Percentiles rank a stretch among this genome's conserved stretches.
Conservation (phyloP, 768 basidiomycete species). For the Lactarius psammicola region DNA sequence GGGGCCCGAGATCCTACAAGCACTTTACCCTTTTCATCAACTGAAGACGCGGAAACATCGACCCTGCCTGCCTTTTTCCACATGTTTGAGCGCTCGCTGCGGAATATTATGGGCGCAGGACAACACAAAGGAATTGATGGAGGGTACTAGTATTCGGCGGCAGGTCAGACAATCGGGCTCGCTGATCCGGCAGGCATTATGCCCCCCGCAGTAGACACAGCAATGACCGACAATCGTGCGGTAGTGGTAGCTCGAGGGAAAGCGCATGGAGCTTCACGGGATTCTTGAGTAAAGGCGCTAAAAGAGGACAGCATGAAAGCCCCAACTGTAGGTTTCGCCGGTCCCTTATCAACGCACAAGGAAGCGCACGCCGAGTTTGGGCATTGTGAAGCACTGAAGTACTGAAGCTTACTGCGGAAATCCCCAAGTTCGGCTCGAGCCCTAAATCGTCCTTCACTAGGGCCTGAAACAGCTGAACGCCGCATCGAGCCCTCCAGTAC, state of each 20-base stretch:
- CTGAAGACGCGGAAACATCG: neutral
- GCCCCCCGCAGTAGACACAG: neutral
- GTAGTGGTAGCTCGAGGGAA: neutral
- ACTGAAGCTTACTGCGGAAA: neutral
- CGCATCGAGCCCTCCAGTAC: too few relatives aligned
- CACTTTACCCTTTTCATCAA: neutral
- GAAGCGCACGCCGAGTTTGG: neutral
- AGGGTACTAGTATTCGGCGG: neutral
- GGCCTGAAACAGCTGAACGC: neutral
- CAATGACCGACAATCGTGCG: neutral
- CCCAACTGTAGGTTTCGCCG: neutral
- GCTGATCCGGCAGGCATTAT: neutral
- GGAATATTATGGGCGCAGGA: neutral
- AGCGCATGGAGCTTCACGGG: neutral
- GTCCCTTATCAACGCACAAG: neutral
- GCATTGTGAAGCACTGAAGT: too few relatives aligned
- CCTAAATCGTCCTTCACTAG: neutral
- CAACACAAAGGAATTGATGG: neutral
- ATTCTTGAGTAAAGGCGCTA: neutral
- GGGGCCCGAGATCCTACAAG: neutral
- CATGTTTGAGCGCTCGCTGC: neutral
- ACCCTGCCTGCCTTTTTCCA: neutral
- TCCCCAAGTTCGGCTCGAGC: neutral
- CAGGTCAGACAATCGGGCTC: neutral
- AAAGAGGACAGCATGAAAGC: too few relatives aligned